Percentiles rank a stretch among this genome's conserved stretches.
phyloP scores from a whole-genome alignment of 2,329 filamentous ascomycete species.

The Aureobasidium zeae region DNA sequence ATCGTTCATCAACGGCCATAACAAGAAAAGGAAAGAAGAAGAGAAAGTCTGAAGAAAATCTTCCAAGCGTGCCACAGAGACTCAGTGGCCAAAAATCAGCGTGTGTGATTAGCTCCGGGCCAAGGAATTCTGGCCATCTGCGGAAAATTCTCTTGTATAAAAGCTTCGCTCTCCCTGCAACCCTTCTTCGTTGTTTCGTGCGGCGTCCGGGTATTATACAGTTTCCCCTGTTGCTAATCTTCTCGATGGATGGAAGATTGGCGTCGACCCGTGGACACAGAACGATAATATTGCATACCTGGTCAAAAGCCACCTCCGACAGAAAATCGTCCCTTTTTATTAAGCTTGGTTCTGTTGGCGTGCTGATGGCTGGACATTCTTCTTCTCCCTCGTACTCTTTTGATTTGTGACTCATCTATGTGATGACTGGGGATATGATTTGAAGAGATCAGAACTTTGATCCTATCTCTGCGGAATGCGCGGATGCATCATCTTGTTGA shows the following conservation, averaged over 20 bases:
- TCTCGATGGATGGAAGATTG: conserved; percentile 20
- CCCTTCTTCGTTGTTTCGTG: conserved; percentile 24
- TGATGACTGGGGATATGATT: too few species aligned
- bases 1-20: conserved; percentile 19
- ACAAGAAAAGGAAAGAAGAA: conserved; percentile 7
- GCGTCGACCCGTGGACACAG: conserved; percentile 29
- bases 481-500: too few species aligned
- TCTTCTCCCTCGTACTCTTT: neutral
- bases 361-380: conserved; percentile 28
- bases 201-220: conserved; percentile 26
- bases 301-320: conserved; percentile 27
- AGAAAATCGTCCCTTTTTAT: conserved; percentile 21
- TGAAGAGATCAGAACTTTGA: too few species aligned
- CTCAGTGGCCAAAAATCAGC: neutral
- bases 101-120: too few species aligned
- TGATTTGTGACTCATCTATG: too few species aligned
- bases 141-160: conserved; percentile 13
- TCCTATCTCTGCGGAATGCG: too few species aligned
- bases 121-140: neutral
- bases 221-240: conserved; percentile 29
- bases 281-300: conserved; percentile 29
- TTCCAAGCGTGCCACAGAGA: neutral
- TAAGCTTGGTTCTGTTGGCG: conserved; percentile 29
- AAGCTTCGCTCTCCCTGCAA: conserved; percentile 2
- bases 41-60: neutral